Evolutionary conservation across 1,284 basidiomycete species (phyloP).

Genomic region (Heterobasidion occidentale): DNA sequence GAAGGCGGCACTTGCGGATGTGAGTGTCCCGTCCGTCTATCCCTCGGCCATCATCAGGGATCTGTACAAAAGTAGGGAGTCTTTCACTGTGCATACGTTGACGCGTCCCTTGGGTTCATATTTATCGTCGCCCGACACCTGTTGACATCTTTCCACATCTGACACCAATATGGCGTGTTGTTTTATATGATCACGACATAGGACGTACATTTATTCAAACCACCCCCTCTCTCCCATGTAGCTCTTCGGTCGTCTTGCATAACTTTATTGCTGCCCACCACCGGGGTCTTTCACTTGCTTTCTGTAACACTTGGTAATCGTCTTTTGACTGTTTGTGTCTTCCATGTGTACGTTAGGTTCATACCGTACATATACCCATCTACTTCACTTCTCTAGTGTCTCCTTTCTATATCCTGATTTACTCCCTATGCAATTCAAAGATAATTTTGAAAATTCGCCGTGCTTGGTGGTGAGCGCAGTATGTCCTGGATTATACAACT

Average conservation of each 20-base stretch:
- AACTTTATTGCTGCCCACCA: not conserved
- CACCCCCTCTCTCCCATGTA: not conserved
- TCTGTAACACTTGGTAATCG: too few relatives aligned
- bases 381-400: too few relatives aligned
- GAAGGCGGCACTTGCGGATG: not conserved
- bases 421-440: too few relatives aligned
- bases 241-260: not conserved
- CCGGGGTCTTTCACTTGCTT: too few relatives aligned
- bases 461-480: too few relatives aligned
- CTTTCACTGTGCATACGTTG: not conserved
- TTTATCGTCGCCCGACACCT: not conserved
- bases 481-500: too few relatives aligned
- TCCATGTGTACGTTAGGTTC: too few relatives aligned
- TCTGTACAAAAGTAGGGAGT: not conserved
- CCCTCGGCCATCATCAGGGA: too few relatives aligned
- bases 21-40: not conserved
- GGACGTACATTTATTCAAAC: not conserved
- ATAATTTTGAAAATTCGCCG: too few relatives aligned
- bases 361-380: too few relatives aligned
- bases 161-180: not conserved
- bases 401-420: too few relatives aligned
- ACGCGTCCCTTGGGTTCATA: not conserved
- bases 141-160: not conserved
- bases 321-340: too few relatives aligned
- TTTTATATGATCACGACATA: not conserved